Percentiles rank a stretch among this genome's conserved stretches.
These are phyloP conservation scores for Tylopilus subfusipes DNA, from an alignment of 768 basidiomycete species.

Conservation along the genomic window DNA sequence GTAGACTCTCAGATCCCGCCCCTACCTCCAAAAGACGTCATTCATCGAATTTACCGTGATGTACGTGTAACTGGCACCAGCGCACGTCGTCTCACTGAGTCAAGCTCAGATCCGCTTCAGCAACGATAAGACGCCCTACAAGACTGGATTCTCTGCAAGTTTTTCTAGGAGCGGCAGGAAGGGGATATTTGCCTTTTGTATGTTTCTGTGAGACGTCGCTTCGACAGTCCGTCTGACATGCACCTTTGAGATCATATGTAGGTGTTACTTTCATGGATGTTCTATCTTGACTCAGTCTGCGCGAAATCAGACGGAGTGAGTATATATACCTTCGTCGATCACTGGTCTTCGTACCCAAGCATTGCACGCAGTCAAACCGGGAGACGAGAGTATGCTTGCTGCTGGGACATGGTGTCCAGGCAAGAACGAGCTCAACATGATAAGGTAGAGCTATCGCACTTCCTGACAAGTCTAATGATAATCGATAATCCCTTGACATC, in stretches of 20 bases:
- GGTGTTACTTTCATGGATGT: background rate
- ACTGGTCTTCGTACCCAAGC: background rate
- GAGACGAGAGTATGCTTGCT: slow-evolving; percentile 67
- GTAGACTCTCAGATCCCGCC: slow-evolving; percentile 83
- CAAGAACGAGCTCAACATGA: slow-evolving; percentile 72
- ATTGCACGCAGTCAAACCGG: slow-evolving; percentile 52
- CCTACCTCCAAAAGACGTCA: slow-evolving; percentile 86
- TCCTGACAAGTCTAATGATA: background rate
- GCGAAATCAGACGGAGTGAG: slow-evolving; percentile 21
- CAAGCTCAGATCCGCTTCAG: slow-evolving; percentile 72
- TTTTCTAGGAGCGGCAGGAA: slow-evolving; percentile 90
- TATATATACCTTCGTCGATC: background rate
- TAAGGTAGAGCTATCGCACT: slow-evolving; percentile 48
- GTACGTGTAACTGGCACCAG: slow-evolving; percentile 32
- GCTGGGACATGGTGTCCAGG: slow-evolving; percentile 79
- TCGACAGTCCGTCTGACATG: background rate
- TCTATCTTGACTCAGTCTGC: background rate
- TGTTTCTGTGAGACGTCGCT: slow-evolving; percentile 28
- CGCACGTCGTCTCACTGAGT: slow-evolving; percentile 6
- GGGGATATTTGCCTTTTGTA: slow-evolving; percentile 84
- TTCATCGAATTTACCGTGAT: slow-evolving; percentile 92
- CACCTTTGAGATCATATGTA: slow-evolving; percentile 24
- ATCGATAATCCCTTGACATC: background rate
- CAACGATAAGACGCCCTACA: slow-evolving; percentile 96
- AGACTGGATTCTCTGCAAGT: slow-evolving; percentile 72